Evolutionary conservation across 2,329 filamentous ascomycete genomes (phyloP).

Genomic region (Ceratocystis cacaofunesta): DNA sequence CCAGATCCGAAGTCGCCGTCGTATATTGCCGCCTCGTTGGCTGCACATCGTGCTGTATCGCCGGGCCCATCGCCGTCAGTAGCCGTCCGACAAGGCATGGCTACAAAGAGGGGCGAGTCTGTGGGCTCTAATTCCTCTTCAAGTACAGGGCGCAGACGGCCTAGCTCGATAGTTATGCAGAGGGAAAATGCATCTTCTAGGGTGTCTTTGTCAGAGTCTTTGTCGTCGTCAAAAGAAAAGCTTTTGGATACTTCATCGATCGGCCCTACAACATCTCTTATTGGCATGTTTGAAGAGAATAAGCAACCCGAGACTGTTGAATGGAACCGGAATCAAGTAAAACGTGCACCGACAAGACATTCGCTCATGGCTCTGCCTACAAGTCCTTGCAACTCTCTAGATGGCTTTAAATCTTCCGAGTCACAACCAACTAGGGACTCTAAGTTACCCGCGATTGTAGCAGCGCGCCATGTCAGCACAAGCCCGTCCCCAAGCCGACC

Average conservation of each 20-base stretch:
- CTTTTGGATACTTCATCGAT: constrained; percentile 42
- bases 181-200: not conserved
- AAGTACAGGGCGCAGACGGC: constrained; percentile 21
- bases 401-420: not conserved
- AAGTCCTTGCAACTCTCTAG: not conserved
- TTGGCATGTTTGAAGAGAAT: constrained; percentile 51
- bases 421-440: not conserved
- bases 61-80: not conserved
- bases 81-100: not conserved
- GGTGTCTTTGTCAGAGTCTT: not conserved
- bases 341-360: not conserved
- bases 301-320: not conserved
- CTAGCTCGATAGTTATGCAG: constrained; percentile 22
- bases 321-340: not conserved
- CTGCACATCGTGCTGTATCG: constrained; percentile 23
- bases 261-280: constrained; percentile 46
- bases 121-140: constrained; percentile 19
- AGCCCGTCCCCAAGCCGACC: constrained; percentile 13
- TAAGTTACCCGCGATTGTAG: not conserved
- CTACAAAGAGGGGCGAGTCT: constrained; percentile 6
- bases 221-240: not conserved
- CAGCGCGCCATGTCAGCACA: constrained; percentile 7
- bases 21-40: constrained; percentile 40
- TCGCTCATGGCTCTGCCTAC: not conserved
- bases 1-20: constrained; percentile 8